Evolutionary conservation across 148 eudicot genomes (phyloP), one percentile per base, ranked within the genome.

Genomic region (Bassia scoparia): DNA sequence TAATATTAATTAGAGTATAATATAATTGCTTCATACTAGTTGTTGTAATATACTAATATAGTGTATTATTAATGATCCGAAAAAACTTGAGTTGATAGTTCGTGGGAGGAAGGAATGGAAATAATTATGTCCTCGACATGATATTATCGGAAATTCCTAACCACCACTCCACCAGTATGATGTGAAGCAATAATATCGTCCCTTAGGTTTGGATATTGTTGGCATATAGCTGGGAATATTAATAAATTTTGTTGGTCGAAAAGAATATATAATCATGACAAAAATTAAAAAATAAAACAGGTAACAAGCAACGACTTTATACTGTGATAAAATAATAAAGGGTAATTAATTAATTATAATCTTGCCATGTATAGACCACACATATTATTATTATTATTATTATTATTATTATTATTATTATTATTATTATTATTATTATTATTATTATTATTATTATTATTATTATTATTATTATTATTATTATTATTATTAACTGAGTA

Each of bases 71-170:
- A n/a, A n/a, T 63, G 12, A 35, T 37, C 66, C 14, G 16, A 34
- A 0, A 37, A 63, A 37, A 63, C 26, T 18, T 61, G 46, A 63
- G 67, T 63, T 37, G 67, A 63, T 63, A 63, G 67, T 63, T 63
- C 67, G 48, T 37, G 67, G 67, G 61, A 26, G 27, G 20, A 24
- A 17, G n/a, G n/a, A 23, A 61, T 7, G 26, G 10, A 16, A 60
- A 29, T 30, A 30, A 29, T 60, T 14, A 60, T 29, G 35, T 3
- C 17, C 23, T 62, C 20, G 35, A 62, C 11, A 29, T 29, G 16
- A 2, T 62, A 65, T 66, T 21, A 23, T 24, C n/a, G n/a, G n/a
- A n/a, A n/a, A n/a, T n/a, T n/a, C 69, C 53, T 41, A 26, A 24
- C 52, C 13, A 66, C 31, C 10, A n/a, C n/a, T n/a, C n/a, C 9